Base-by-base conservation (phyloP, 2,329 filamentous ascomycete genomes). In the Aspergillus fijiensis region DNA sequence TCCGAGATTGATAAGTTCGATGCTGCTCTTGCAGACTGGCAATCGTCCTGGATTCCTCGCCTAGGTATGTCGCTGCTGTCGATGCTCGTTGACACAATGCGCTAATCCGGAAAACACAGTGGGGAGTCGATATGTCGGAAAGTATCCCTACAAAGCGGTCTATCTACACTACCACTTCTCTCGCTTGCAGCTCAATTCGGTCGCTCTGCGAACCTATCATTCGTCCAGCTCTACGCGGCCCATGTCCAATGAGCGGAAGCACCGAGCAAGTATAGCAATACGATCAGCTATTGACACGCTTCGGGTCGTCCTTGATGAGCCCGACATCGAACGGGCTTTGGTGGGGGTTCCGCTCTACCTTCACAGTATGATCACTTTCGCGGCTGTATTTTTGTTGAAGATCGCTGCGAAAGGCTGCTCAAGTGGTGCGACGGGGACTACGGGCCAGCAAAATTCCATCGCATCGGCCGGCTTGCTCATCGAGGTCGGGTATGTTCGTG, bases 151-250 rank as follows among this genome's bases (percentile, higher is more conserved):
- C 56, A 82, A 82, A 68, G 81, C 79, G 25, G 80, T 82, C 6
- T 74, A 74, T 29, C 72, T 84, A 60, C 80, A 83, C 64, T 82
- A 81, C 61, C 74, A 83, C 66, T 84, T 82, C 65, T 82, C 80
- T 51, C 77, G 80, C 51, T 70, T 84, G 19, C 80, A 82, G 51
- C 70, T 84, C 9, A 79, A 81, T 49, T 82, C 82, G 4, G 77
- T 82, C 27, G 81, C 80, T 31, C 68, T 84, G 25, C 77, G 81
- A 31, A 79, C 80, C 9, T 77, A 81, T 55, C 74, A 77, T 55
- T 75, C 74, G 21, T 72, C 73, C 14, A 70, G 68, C 11, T 74
- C 75, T 14, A 68, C 73, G 5, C 70, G 73, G 48, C 66, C 70
- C 4, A 77, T 81, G 69, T 81, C 80, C 1, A 66, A 72, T 3